Evolutionary conservation across 768 basidiomycete genomes (phyloP).

Genomic region (Russula sp.): DNA sequence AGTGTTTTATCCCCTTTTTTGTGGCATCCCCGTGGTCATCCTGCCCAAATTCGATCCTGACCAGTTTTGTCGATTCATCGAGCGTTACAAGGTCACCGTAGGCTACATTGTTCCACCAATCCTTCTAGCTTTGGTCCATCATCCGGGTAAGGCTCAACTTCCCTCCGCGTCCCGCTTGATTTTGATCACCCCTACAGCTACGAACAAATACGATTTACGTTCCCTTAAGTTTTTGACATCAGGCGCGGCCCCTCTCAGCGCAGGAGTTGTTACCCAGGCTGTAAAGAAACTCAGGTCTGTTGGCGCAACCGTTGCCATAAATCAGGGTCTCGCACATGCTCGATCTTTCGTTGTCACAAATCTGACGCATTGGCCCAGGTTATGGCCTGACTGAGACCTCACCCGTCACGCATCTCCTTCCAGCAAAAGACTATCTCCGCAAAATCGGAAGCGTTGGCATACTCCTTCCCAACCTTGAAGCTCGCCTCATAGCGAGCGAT

Average conservation of each 20-base stretch:
- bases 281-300: conserved; percentile 41
- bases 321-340: conserved; percentile 47
- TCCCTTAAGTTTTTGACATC: conserved; percentile 57
- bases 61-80: conserved; percentile 61
- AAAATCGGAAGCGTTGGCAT: conserved; percentile 67
- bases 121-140: conserved; percentile 68
- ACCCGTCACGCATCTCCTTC: conserved; percentile 61
- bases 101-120: conserved; percentile 77
- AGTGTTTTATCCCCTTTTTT: conserved; percentile 54
- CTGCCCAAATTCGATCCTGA: conserved; percentile 70
- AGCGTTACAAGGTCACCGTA: conserved; percentile 59
- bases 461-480: conserved; percentile 72
- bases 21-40: conserved; percentile 53
- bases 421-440: conserved; percentile 40
- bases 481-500: conserved; percentile 64
- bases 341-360: conserved; percentile 10
- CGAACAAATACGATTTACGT: conserved; percentile 64
- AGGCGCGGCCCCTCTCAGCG: conserved; percentile 80
- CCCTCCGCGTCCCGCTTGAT: background rate
- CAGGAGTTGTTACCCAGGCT: conserved; percentile 55
- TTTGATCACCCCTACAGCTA: conserved; percentile 40
- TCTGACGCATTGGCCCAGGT: conserved; percentile 40
- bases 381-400: conserved; percentile 85
- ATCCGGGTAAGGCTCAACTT: conserved; percentile 49
- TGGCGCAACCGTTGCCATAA: conserved; percentile 43